Conservation (phyloP, 768 basidiomycete genomes). For the Dacryopinax spathularia region DNA sequence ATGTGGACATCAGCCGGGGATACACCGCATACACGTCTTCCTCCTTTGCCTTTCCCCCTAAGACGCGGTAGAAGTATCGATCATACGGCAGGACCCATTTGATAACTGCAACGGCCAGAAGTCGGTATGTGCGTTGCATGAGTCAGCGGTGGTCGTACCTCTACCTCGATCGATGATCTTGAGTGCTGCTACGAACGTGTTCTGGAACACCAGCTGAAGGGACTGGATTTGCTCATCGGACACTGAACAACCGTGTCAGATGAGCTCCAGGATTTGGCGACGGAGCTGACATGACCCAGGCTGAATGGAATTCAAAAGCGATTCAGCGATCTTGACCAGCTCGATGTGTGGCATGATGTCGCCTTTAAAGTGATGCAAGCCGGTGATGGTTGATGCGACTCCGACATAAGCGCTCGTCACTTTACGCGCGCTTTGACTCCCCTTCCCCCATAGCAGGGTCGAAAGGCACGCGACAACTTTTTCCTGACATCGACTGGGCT, state of each 20-base stretch:
- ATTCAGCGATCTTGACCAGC: not conserved
- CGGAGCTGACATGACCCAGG: not conserved
- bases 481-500: not conserved
- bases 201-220: constrained; percentile 46
- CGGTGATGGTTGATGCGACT: not conserved
- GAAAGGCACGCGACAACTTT: not conserved
- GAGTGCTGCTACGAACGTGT: constrained; percentile 51
- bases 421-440: too few relatives aligned
- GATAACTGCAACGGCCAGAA: constrained; percentile 34
- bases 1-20: constrained; percentile 32
- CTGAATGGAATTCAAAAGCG: not conserved
- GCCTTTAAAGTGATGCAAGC: too few relatives aligned
- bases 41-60: constrained; percentile 38
- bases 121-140: not conserved
- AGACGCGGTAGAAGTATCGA: constrained; percentile 47
- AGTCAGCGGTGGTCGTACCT: constrained; percentile 31
- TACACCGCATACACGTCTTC: constrained; percentile 41
- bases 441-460: not conserved
- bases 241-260: constrained; percentile 22
- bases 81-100: constrained; percentile 46
- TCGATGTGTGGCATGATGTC: not conserved
- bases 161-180: constrained; percentile 61
- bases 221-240: constrained; percentile 41
- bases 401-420: too few relatives aligned
- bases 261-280: constrained; percentile 6